Evolutionary conservation across 345 rosid genomes (phyloP).

Genomic region (Murraya koenigii): DNA sequence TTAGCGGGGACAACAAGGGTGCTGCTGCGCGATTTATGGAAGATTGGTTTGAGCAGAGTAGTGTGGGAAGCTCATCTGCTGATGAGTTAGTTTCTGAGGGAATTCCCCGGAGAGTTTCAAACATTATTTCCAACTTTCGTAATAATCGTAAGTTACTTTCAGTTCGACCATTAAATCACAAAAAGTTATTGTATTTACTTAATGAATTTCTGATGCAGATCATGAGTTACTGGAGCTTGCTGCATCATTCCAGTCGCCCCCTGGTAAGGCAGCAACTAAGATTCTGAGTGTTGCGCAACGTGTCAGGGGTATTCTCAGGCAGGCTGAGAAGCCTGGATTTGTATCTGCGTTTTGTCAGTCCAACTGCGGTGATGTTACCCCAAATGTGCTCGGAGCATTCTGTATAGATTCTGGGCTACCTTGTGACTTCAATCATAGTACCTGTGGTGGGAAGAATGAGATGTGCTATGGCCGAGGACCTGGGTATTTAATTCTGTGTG

Average conservation of each 20-base stretch:
- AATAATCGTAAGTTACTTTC: slow-evolving; percentile 50
- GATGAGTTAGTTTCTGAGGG: slow-evolving; percentile 39
- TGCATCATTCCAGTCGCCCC: slow-evolving; percentile 70
- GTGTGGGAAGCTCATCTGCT: slow-evolving; percentile 29
- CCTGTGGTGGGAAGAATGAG: slow-evolving; percentile 93
- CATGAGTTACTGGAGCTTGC: slow-evolving; percentile 88
- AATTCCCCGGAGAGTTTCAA: slow-evolving; percentile 74
- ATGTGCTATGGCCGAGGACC: slow-evolving; percentile 96
- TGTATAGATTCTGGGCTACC: slow-evolving; percentile 86
- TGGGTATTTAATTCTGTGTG: slow-evolving; percentile 51
- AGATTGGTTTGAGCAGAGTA: slow-evolving; percentile 77
- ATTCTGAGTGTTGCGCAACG: slow-evolving; percentile 66
- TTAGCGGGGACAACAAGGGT: slow-evolving; percentile 99
- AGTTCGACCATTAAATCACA: background rate
- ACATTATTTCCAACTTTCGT: slow-evolving; percentile 42
- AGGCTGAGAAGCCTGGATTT: slow-evolving; percentile 76
- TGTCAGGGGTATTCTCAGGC: slow-evolving; percentile 78
- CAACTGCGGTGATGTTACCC: slow-evolving; percentile 98
- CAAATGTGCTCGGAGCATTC: slow-evolving; percentile 95
- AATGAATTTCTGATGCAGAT: slow-evolving; percentile 41
- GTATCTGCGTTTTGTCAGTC: slow-evolving; percentile 97
- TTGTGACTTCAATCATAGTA: slow-evolving; percentile 98
- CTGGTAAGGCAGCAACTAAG: slow-evolving; percentile 70
- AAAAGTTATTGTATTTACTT: background rate
- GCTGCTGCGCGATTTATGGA: slow-evolving; percentile 97